Evolutionary conservation across 495 filamentous ascomycete genomes (phyloP), one percentile per base, ranked within the genome.

Genomic region (Barbatosphaeria neglecta): DNA sequence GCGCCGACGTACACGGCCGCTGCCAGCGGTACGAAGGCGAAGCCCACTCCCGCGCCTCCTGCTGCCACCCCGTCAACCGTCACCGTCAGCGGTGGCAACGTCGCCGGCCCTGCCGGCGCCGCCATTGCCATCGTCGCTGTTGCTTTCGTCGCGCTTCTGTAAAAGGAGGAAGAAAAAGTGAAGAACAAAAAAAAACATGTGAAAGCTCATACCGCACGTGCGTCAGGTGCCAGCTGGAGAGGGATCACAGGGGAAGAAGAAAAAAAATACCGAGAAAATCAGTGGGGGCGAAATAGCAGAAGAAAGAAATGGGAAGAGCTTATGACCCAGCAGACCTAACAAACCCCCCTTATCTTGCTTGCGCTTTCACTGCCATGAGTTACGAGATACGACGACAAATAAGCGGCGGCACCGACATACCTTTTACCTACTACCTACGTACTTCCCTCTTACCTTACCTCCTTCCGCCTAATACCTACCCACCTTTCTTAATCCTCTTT

Each of bases 131-230:
- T 62, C 45, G 22, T 58, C 16, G 53, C 49, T 4, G 57, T 55
- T 16, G 61, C 55, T 45, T 25, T 64, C 24, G 57, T 53, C 24
- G 57, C 54, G 28, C 61, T 64, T 50, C 57, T 64, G 57, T 64
- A 41, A 41, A n/a, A n/a, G n/a, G n/a, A n/a, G n/a, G n/a, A n/a
- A n/a, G n/a, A n/a, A n/a, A n/a, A n/a, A n/a, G n/a, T n/a, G n/a
- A n/a, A n/a, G n/a, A n/a, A n/a, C n/a, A n/a, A n/a, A n/a, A n/a
- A n/a, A n/a, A n/a, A n/a, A n/a, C n/a, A n/a, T n/a, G n/a, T n/a
- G n/a, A 41, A 61, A 49, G 49, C 56, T 60, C 53, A 44, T 49
- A 43, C n/a, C 39, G 13, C 20, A 19, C 16, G n/a, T n/a, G n/a
- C 15, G 16, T 11, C 39, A 22, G 20, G 20, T 22, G 39, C n/a